Evolutionary conservation across 78 protist genomes (phyloP).

Genomic region (Dictyostelium brefeldianum): DNA sequence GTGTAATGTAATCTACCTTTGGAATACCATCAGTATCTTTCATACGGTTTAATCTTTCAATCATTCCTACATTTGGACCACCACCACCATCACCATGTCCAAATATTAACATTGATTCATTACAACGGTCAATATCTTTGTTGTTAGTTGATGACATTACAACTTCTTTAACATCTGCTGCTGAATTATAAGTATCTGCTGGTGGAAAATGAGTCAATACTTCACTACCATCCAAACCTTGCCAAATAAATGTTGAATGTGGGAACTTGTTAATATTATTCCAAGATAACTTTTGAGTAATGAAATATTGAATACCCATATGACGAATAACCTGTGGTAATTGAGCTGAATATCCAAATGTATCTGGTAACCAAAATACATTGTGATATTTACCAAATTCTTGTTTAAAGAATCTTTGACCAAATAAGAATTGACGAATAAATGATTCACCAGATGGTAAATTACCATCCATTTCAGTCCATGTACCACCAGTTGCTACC

Average conservation of each 20-base stretch:
- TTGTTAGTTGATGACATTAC: slow-evolving; percentile 43
- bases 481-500: slow-evolving; percentile 89
- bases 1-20: slow-evolving; percentile 23
- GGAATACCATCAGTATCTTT: slow-evolving; percentile 63
- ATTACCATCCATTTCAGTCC: slow-evolving; percentile 94
- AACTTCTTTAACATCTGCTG: slow-evolving; percentile 73
- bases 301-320: slow-evolving; percentile 83
- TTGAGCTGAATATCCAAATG: slow-evolving; percentile 89
- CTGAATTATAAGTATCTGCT: slow-evolving; percentile 85
- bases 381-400: slow-evolving; percentile 74
- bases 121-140: slow-evolving; percentile 76
- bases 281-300: slow-evolving; percentile 93
- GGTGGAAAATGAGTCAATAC: slow-evolving; percentile 93
- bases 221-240: slow-evolving; percentile 91
- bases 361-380: slow-evolving; percentile 93
- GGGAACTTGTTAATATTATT: slow-evolving; percentile 88
- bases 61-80: slow-evolving; percentile 86
- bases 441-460: slow-evolving; percentile 91
- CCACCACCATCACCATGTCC: slow-evolving; percentile 94
- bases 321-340: slow-evolving; percentile 89
- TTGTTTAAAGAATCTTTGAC: slow-evolving; percentile 83
- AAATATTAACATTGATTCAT: slow-evolving; percentile 44
- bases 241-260: slow-evolving; percentile 87
- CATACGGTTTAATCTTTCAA: slow-evolving; percentile 31
- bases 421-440: slow-evolving; percentile 89